These are phyloP conservation scores for Hyphopichia homilentoma DNA, from an alignment of 805 yeast species.

Conservation along the genomic window DNA sequence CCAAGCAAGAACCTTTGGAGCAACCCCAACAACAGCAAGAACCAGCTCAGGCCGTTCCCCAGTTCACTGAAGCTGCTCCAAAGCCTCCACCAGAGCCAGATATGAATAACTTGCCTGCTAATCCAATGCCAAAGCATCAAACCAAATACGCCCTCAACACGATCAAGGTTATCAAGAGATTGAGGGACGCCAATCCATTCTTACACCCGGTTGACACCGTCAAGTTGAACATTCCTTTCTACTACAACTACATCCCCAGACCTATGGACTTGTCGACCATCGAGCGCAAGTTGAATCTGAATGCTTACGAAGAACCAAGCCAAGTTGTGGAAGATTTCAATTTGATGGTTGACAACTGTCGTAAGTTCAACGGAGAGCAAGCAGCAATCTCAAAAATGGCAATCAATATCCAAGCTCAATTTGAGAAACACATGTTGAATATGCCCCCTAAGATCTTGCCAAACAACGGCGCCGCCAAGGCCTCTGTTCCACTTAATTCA, in stretches of 20 bases:
- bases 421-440: conserved; percentile 88
- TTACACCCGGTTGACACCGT: conserved; percentile 85
- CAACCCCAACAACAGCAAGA: neutral
- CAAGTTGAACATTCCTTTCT: conserved; percentile 85
- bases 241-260: conserved; percentile 72
- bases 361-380: conserved; percentile 77
- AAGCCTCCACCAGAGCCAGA: conserved; percentile 73
- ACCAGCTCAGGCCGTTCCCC: conserved; percentile 9
- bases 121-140: conserved; percentile 81
- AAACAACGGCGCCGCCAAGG: conserved; percentile 11
- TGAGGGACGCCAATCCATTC: conserved; percentile 92
- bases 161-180: conserved; percentile 79
- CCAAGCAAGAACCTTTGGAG: no score
- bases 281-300: conserved; percentile 68
- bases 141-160: conserved; percentile 72
- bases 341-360: conserved; percentile 80
- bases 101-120: conserved; percentile 58
- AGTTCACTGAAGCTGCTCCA: conserved; percentile 57
- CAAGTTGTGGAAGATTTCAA: conserved; percentile 76
- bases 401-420: conserved; percentile 81
- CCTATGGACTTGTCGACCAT: conserved; percentile 96
- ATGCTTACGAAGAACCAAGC: conserved; percentile 69
- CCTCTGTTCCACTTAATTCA: conserved; percentile 9
- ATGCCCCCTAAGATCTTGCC: conserved; percentile 64
- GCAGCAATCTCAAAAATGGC: conserved; percentile 90